Base-by-base conservation (phyloP, 495 filamentous ascomycete genomes). In the Hypoxylon rickii region DNA sequence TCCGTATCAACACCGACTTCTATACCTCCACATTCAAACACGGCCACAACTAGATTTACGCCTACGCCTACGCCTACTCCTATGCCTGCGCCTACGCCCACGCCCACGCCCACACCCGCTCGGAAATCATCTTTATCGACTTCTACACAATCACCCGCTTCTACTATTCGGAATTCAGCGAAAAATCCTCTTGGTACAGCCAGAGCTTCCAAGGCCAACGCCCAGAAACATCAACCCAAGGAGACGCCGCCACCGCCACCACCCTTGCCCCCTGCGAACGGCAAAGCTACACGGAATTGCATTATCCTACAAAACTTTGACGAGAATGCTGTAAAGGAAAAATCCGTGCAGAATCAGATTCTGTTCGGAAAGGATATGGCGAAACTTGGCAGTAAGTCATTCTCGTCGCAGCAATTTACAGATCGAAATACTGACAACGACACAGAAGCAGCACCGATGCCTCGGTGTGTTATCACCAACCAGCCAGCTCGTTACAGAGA, bases 401-500 rank as follows among this genome's bases (percentile, higher is more conserved):
- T 44, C 29, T 21, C 7, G n/a, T 26, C n/a, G 4, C 16, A 16
- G 0, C 22, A 37, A 26, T 4, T 19, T 3, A 11, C 7, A 21
- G 7, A n/a, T 24, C 18, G 22, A 26, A 37, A 17, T 17, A 42
- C 58, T 64, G 29, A 70, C 48, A 13, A 47, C 51, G 17, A n/a
- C 19, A 16, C 36, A 81, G 79, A 80, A 69, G 77, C 77, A 49
- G 65, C 69, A 16, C 70, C 74, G 1, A 58, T 61, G 3, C 67
- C 81, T 41, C 77, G 86, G 41, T 96, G 90, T 68, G 84, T 85
- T 45, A 92, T 96, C 69, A 94, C 90, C 7, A 84, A 85, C 58
- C 82, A 88, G 41, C 85, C 87, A 33, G 90, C 90, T 16, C 83
- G 79, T 37, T 94, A 90, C 68, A 78, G 84, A 29, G 90, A 96